Conservation (phyloP, 2,329 filamentous ascomycete species). For the Cryphonectria parasitica region DNA sequence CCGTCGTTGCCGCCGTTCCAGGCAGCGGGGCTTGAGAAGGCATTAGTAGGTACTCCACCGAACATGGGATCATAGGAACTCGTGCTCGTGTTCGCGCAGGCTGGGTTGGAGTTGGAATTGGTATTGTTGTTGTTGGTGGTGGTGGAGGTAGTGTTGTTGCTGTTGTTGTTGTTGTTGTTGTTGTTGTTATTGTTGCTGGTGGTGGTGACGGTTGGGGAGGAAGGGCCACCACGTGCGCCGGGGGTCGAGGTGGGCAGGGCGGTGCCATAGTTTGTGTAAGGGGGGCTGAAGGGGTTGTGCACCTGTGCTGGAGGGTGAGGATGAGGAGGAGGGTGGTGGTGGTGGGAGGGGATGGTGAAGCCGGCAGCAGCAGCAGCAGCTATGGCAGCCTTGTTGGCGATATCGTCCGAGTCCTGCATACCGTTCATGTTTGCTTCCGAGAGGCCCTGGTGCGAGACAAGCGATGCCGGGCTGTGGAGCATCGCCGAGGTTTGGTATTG, state of each 20-base stretch:
- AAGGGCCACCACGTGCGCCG: constrained; percentile 31
- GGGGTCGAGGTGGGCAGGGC: constrained; percentile 31
- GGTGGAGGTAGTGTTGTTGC: constrained; percentile 39
- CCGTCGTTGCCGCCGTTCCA: constrained; percentile 51
- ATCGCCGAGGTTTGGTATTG: constrained; percentile 36
- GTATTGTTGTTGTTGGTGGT: constrained; percentile 37
- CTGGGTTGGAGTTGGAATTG: constrained; percentile 38
- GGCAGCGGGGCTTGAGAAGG: constrained; percentile 54
- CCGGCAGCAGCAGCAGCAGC: constrained; percentile 44
- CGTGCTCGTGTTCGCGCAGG: constrained; percentile 37
- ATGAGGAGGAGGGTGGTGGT: too few relatives aligned
- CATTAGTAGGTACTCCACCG: constrained; percentile 56
- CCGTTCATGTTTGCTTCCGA: constrained; percentile 37
- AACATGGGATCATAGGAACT: constrained; percentile 63
- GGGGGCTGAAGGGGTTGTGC: constrained; percentile 45
- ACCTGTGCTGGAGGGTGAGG: constrained; percentile 34
- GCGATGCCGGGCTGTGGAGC: constrained; percentile 40
- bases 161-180: constrained; percentile 39
- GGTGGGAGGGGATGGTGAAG: constrained; percentile 39
- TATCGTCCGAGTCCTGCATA: constrained; percentile 42
- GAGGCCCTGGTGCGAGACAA: constrained; percentile 26
- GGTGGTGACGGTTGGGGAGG: constrained; percentile 40
- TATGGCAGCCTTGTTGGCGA: constrained; percentile 40
- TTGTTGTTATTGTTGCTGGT: constrained; percentile 38
- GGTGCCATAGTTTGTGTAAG: constrained; percentile 39